Evolutionary conservation across 176 grass and related monocot species (phyloP).

Genomic region (Zizania latifolia): DNA sequence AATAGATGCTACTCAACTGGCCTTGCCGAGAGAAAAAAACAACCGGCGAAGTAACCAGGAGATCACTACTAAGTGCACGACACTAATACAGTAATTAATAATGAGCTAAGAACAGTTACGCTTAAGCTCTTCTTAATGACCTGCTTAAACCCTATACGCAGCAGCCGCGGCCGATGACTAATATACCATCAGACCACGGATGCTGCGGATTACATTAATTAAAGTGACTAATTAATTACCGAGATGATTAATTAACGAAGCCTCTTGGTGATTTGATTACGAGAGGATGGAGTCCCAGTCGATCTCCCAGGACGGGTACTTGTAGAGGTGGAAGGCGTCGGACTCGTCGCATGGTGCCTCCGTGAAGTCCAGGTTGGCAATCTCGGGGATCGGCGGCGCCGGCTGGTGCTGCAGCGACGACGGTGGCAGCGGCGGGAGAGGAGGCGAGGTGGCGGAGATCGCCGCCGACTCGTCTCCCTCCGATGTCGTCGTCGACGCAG

Average conservation of each 20-base stretch:
- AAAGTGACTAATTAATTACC: background rate
- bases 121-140: conserved; percentile 46
- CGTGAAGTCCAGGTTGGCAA: conserved; percentile 79
- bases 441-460: conserved; percentile 33
- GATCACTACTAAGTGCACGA: conserved; percentile 17
- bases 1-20: no score
- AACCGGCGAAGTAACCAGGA: conserved; percentile 51
- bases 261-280: conserved; percentile 29
- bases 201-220: conserved; percentile 8
- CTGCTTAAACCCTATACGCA: conserved; percentile 54
- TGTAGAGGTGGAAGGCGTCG: conserved; percentile 54
- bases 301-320: conserved; percentile 80
- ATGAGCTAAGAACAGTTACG: conserved; percentile 3
- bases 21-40: conserved; percentile 50
- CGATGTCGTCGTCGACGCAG: conserved; percentile 38
- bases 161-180: conserved; percentile 69
- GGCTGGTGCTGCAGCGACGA: conserved; percentile 3
- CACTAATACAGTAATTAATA: conserved; percentile 31
- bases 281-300: conserved; percentile 97
- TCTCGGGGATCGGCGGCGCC: conserved; percentile 48
- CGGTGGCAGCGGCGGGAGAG: background rate
- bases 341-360: conserved; percentile 91
- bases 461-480: conserved; percentile 60
- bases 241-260: conserved; percentile 15
- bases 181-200: conserved; percentile 60